Conservation (phyloP, 2,329 filamentous ascomycete genomes). For the Colletotrichum sp. region DNA sequence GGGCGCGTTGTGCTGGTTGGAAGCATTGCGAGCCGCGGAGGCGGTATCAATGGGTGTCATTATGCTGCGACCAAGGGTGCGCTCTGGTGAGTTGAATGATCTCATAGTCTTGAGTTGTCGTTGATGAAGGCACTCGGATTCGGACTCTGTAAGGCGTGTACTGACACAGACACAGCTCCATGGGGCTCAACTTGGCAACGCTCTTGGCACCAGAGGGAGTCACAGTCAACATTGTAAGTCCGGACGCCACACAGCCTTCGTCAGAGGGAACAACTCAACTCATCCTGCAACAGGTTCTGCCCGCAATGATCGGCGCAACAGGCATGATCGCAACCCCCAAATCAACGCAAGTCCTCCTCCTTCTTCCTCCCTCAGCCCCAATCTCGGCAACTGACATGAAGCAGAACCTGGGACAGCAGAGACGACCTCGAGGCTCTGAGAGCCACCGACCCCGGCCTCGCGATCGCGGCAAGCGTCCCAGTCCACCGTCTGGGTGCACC, state of each 20-base stretch:
- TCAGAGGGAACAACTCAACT: neutral
- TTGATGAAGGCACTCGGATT: neutral
- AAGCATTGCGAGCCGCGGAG: conserved; percentile 36
- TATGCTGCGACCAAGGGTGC: conserved; percentile 39
- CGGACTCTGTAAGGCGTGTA: neutral
- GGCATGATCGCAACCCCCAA: conserved; percentile 39
- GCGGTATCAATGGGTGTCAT: conserved; percentile 38
- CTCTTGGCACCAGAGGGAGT: conserved; percentile 35
- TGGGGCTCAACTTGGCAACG: conserved; percentile 37
- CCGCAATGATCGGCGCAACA: conserved; percentile 40
- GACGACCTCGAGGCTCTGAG: conserved; percentile 32
- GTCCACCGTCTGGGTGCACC: conserved; percentile 37
- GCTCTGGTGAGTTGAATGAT: neutral
- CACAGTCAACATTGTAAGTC: conserved; percentile 37
- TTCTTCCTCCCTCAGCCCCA: neutral
- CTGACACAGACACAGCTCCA: conserved; percentile 27
- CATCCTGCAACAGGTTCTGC: conserved; percentile 32
- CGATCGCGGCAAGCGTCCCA: conserved; percentile 36
- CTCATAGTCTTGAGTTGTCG: too few species aligned
- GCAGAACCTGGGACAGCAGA: conserved; percentile 34
- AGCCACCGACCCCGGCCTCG: conserved; percentile 35
- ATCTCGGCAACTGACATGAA: neutral
- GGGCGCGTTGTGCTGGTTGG: conserved; percentile 36
- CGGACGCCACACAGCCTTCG: neutral
- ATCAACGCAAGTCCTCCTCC: conserved; percentile 24